Base-by-base conservation (phyloP, 306 rosid species). In the Parietaria judaica region DNA sequence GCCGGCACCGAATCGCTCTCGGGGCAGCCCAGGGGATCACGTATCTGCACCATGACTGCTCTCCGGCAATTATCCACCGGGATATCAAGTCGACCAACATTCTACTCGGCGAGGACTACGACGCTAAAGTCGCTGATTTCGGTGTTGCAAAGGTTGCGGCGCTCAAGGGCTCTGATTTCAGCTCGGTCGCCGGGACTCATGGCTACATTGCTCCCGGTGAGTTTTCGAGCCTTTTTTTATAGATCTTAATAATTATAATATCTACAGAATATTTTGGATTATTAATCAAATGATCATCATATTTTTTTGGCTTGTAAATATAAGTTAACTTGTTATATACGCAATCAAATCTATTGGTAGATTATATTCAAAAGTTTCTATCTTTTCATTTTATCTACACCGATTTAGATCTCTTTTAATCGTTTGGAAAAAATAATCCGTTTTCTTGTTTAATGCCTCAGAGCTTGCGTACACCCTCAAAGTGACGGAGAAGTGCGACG, bases 131-230 rank as follows among this genome's bases (percentile, higher is more conserved):
- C 66, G 97, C 97, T 39, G 99, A 94, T 76, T 94, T 94, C 62
- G 99, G 99, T 14, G 81, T 94, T 58, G 99, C 99, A 47, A 94
- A 81, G 73, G 73, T 84, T 65, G 90, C 79, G 36, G 88, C 77
- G 60, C 70, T 31, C 17, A 77, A 70, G 59, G 85, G 68, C 64
- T 73, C 78, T 65, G 85, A 73, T 60, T 61, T 58, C 72, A 94
- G 84, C 86, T 75, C 71, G 69, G 58, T 94, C 45, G 95, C 95
- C 8, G 96, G 99, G 48, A 94, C 99, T 31, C 89, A 84, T 69
- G 99, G 99, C 16, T 94, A 94, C 63, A 76, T 94, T 79, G 99
- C 99, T 69, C 99, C 99, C 17, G 99, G 99, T 94, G 66, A 77
- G 84, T 61, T 74, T 74, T 64, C 13, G 31, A 69, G 14, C 5